A percentile compares a stretch with the other conserved stretches of the same genome.
phyloP scores from a whole-genome alignment of 2,329 filamentous ascomycete genomes.

The Colletotrichum brevisporum region DNA sequence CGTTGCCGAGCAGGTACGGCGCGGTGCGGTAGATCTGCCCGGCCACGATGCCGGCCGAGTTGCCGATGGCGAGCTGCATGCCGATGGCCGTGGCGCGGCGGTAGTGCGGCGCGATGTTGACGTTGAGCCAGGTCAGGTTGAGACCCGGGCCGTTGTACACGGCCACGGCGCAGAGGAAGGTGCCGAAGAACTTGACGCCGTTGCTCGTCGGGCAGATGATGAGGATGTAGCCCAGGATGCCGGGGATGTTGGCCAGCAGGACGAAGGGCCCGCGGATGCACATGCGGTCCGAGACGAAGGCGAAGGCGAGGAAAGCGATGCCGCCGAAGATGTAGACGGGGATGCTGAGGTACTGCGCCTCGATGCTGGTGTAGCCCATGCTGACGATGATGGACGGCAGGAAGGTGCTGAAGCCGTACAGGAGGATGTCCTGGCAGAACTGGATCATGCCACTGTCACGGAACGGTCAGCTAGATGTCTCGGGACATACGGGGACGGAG shows the following conservation, averaged over 20 bases:
- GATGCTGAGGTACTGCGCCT: conserved; percentile 68
- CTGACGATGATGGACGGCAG: conserved; percentile 67
- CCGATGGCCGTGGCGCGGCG: conserved; percentile 62
- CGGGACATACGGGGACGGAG: not conserved
- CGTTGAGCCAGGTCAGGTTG: conserved; percentile 62
- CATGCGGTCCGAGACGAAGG: conserved; percentile 62
- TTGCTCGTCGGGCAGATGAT: conserved; percentile 63
- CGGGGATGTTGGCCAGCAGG: conserved; percentile 67
- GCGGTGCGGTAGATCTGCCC: conserved; percentile 53
- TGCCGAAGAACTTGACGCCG: conserved; percentile 64
- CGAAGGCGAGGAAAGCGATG: conserved; percentile 58
- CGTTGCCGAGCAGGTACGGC: conserved; percentile 50
- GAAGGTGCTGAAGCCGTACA: conserved; percentile 72
- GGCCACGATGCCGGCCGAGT: conserved; percentile 60
- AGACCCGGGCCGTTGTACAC: conserved; percentile 64
- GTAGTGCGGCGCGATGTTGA: conserved; percentile 61
- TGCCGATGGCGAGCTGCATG: conserved; percentile 51
- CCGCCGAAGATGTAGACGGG: conserved; percentile 69
- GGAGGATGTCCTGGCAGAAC: conserved; percentile 66
- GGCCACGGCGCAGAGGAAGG: conserved; percentile 62
- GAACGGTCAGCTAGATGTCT: conserved; percentile 16
- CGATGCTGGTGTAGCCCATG: conserved; percentile 65
- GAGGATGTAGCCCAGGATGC: conserved; percentile 64
- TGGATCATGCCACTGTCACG: conserved; percentile 55
- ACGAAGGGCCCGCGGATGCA: conserved; percentile 60